Conservation (phyloP, 1,139 yeast species). For the Pichia sp. region DNA sequence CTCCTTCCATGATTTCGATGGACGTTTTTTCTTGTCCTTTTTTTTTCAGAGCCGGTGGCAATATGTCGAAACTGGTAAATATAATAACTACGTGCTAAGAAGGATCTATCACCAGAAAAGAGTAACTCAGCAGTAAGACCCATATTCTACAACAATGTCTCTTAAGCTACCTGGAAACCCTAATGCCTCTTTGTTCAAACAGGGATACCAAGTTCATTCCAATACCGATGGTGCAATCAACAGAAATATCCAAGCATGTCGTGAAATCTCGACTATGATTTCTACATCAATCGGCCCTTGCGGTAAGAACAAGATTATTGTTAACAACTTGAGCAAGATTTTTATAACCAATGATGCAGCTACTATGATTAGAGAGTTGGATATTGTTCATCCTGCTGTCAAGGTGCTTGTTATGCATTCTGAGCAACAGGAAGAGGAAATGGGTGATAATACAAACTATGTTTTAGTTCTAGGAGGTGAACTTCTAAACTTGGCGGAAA, state of each 20-base stretch:
- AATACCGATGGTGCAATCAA: constrained; percentile 93
- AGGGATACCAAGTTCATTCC: constrained; percentile 86
- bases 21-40: constrained; percentile 1
- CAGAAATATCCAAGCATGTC: constrained; percentile 88
- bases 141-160: constrained; percentile 51
- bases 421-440: constrained; percentile 91
- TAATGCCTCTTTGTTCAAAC: constrained; percentile 88
- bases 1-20: neutral
- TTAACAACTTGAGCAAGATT: constrained; percentile 75
- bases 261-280: constrained; percentile 88
- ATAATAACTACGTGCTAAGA: neutral
- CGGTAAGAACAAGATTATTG: constrained; percentile 94
- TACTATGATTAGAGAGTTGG: constrained; percentile 88
- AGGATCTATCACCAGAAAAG: neutral
- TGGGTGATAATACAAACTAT: constrained; percentile 73
- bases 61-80: neutral
- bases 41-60: neutral
- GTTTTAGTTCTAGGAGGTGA: constrained; percentile 88
- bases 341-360: constrained; percentile 96
- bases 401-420: constrained; percentile 94
- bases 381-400: constrained; percentile 96
- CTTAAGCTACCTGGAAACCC: constrained; percentile 91
- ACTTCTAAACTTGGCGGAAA: constrained; percentile 76
- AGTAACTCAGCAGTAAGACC: neutral
- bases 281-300: constrained; percentile 96